A percentile compares a stretch with the other conserved stretches of the same genome.
Conservation (phyloP, 768 basidiomycete species). For the Suillus bovinus region DNA sequence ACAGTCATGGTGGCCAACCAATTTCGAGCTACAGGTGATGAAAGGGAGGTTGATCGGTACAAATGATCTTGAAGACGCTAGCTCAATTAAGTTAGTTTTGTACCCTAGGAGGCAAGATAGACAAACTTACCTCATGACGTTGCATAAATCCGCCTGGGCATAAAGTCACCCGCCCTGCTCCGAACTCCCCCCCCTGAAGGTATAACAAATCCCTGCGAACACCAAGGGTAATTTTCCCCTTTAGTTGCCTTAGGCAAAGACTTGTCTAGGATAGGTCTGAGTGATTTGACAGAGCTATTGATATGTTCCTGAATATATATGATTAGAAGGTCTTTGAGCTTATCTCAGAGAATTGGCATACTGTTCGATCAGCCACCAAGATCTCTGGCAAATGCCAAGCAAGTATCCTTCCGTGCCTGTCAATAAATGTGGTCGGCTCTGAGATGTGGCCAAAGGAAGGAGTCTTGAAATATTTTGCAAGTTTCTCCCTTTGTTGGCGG, state of each 20-base stretch:
- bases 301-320: too few relatives aligned
- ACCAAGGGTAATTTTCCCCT: neutral
- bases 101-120: too few relatives aligned
- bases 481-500: neutral
- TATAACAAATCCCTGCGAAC: neutral
- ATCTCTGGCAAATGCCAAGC: neutral
- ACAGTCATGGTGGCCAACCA: constrained; percentile 3
- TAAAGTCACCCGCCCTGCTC: neutral
- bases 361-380: neutral
- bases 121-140: neutral
- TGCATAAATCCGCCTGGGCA: neutral
- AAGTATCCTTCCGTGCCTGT: neutral
- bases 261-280: too few relatives aligned
- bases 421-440: neutral
- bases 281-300: too few relatives aligned
- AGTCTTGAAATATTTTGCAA: neutral
- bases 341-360: neutral
- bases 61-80: too few relatives aligned
- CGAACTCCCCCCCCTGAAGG: neutral
- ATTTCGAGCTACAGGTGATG: too few relatives aligned
- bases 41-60: too few relatives aligned
- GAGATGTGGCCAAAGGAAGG: too few relatives aligned
- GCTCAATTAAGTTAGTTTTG: too few relatives aligned
- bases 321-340: too few relatives aligned
- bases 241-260: too few relatives aligned